phyloP scores from a whole-genome alignment of 768 basidiomycete genomes.

The Amanita pallidorosea region DNA sequence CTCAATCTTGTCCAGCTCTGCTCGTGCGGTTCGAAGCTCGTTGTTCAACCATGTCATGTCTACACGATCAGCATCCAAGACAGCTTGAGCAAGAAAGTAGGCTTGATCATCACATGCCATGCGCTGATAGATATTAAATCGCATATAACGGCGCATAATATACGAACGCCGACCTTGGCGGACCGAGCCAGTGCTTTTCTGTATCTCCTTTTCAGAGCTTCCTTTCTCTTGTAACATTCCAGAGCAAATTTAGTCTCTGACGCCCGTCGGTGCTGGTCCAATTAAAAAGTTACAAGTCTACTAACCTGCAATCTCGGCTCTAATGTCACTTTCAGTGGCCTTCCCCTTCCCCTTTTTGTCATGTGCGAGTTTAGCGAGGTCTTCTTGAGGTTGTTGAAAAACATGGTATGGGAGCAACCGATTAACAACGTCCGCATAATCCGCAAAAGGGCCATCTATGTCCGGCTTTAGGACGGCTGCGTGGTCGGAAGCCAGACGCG shows the following conservation, averaged over 20 bases:
- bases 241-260: conserved; percentile 65
- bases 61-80: conserved; percentile 55
- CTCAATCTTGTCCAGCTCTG: conserved; percentile 58
- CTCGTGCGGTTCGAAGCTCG: conserved; percentile 51
- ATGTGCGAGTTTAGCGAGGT: conserved; percentile 27
- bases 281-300: not conserved
- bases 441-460: conserved; percentile 56
- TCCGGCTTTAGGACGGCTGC: conserved; percentile 50
- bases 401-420: conserved; percentile 74
- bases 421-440: conserved; percentile 52
- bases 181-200: conserved; percentile 37
- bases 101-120: conserved; percentile 51
- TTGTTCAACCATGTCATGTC: conserved; percentile 46
- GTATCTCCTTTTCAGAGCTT: conserved; percentile 48
- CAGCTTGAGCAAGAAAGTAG: conserved; percentile 50
- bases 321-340: conserved; percentile 31
- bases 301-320: conserved; percentile 43
- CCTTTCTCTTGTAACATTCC: conserved; percentile 49
- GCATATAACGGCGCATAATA: not conserved
- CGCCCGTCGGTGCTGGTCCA: conserved; percentile 7
- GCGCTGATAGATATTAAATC: conserved; percentile 29
- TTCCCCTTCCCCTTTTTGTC: conserved; percentile 55
- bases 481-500: conserved; percentile 55
- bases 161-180: conserved; percentile 40
- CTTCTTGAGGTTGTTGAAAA: conserved; percentile 65